Evolutionary conservation across 208 protist genomes (phyloP).

Genomic region (Porcisia deanei): DNA sequence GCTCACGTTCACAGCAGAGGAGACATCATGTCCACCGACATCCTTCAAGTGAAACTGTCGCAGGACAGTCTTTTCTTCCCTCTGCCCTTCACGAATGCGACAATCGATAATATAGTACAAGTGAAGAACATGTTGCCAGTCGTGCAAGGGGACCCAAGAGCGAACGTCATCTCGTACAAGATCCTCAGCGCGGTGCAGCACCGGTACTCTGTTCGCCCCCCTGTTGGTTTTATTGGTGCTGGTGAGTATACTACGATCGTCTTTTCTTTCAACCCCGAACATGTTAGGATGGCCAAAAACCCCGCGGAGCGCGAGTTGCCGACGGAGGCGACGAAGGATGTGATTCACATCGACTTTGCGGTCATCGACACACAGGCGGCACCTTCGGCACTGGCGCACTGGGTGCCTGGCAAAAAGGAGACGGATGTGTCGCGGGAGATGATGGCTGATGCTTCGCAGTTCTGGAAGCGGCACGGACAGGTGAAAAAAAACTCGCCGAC

Average conservation of each 20-base stretch:
- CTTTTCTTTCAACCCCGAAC: conserved; percentile 69
- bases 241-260: conserved; percentile 46
- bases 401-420: conserved; percentile 20
- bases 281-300: conserved; percentile 40
- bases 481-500: conserved; percentile 29
- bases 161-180: conserved; percentile 80
- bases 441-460: conserved; percentile 41
- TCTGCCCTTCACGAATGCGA: conserved; percentile 64
- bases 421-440: conserved; percentile 20
- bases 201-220: conserved; percentile 66
- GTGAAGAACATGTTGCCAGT: conserved; percentile 56
- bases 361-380: conserved; percentile 38
- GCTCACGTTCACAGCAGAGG: not conserved
- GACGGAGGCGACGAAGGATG: conserved; percentile 59
- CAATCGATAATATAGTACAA: conserved; percentile 82
- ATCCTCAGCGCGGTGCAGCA: conserved; percentile 64
- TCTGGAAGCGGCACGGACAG: conserved; percentile 63
- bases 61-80: conserved; percentile 83
- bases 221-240: conserved; percentile 71
- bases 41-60: conserved; percentile 51
- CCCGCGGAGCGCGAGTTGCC: conserved; percentile 40
- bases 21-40: conserved; percentile 20
- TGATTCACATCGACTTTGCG: conserved; percentile 80
- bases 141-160: conserved; percentile 31
- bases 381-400: conserved; percentile 3